Percentiles rank a stretch among this genome's conserved stretches.
Evolutionary conservation across 2,329 filamentous ascomycete genomes (phyloP).

Genomic region (Cladosporium sphaerospermum): DNA sequence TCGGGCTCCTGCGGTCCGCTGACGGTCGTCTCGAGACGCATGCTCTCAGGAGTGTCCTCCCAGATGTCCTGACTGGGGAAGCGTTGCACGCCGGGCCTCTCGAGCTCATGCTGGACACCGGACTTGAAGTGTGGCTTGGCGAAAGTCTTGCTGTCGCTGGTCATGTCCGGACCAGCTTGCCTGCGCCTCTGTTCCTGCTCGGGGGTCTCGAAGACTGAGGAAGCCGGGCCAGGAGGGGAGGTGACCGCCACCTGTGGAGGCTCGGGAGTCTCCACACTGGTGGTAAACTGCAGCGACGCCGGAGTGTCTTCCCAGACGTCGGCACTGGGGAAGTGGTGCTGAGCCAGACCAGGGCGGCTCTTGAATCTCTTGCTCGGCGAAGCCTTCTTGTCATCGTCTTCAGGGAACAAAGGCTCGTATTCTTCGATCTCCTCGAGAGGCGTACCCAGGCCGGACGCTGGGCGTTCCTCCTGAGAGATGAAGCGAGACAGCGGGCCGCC

Average conservation of each 20-base stretch:
- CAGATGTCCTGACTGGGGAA: slow-evolving; percentile 92
- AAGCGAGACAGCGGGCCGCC: slow-evolving; percentile 50
- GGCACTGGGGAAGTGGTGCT: slow-evolving; percentile 77
- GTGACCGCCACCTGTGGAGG: slow-evolving; percentile 32
- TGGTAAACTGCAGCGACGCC: slow-evolving; percentile 67
- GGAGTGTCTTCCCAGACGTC: slow-evolving; percentile 98
- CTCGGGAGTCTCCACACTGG: slow-evolving; percentile 75
- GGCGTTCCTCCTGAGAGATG: slow-evolving; percentile 48
- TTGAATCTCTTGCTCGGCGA: slow-evolving; percentile 48
- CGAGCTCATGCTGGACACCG: slow-evolving; percentile 45
- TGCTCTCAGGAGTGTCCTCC: slow-evolving; percentile 87
- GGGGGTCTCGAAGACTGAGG: slow-evolving; percentile 38
- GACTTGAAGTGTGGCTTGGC: slow-evolving; percentile 54
- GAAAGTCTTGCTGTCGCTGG: slow-evolving; percentile 47
- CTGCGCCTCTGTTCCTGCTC: slow-evolving; percentile 46
- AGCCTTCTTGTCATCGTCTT: slow-evolving; percentile 50
- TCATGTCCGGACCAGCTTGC: slow-evolving; percentile 30
- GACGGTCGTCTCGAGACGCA: slow-evolving; percentile 71
- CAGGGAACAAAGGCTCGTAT: slow-evolving; percentile 90
- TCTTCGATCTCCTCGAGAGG: slow-evolving; percentile 84
- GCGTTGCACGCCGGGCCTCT: slow-evolving; percentile 54
- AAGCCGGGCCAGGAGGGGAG: slow-evolving; percentile 12
- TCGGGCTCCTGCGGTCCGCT: slow-evolving; percentile 31
- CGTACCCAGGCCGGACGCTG: slow-evolving; percentile 46
- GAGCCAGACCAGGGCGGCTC: slow-evolving; percentile 46